Evolutionary conservation across 352 stramenopile genomes (phyloP).

Genomic region (Phytophthora sp.): DNA sequence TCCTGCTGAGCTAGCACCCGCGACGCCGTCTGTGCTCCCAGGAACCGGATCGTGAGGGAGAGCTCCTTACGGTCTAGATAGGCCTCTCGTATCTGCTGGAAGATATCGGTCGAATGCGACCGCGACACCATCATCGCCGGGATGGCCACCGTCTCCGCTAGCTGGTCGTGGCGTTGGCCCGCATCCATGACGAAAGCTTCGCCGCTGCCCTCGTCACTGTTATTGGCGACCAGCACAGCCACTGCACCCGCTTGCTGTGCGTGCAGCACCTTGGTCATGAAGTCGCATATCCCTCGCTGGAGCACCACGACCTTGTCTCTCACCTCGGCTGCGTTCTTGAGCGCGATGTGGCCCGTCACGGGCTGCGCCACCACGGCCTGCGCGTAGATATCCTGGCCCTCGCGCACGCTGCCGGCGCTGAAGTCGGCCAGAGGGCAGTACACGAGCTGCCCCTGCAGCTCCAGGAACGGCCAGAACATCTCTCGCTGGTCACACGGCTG

Average conservation of each 20-base stretch:
- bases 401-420: slow-evolving; percentile 40
- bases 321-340: slow-evolving; percentile 57
- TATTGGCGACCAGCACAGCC: slow-evolving; percentile 73
- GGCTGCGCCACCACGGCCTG: slow-evolving; percentile 64
- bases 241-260: slow-evolving; percentile 72
- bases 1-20: slow-evolving; percentile 62
- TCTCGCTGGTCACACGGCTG: background rate
- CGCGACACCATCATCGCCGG: slow-evolving; percentile 70
- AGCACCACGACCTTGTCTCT: slow-evolving; percentile 68
- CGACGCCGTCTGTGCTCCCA: slow-evolving; percentile 57
- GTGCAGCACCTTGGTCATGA: slow-evolving; percentile 76
- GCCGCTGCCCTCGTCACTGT: slow-evolving; percentile 18
- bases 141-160: slow-evolving; percentile 42
- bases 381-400: slow-evolving; percentile 60
- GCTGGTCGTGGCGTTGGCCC: slow-evolving; percentile 34
- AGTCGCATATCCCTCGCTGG: slow-evolving; percentile 75
- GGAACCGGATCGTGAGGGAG: slow-evolving; percentile 58
- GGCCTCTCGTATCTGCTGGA: slow-evolving; percentile 57
- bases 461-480: slow-evolving; percentile 82
- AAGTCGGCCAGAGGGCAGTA: slow-evolving; percentile 81
- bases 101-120: slow-evolving; percentile 45
- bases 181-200: slow-evolving; percentile 80
- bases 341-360: slow-evolving; percentile 48
- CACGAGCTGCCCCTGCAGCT: slow-evolving; percentile 56
- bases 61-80: slow-evolving; percentile 52